Base-by-base conservation (phyloP, 2,329 filamentous ascomycete species). In the Penicillium sp. region DNA sequence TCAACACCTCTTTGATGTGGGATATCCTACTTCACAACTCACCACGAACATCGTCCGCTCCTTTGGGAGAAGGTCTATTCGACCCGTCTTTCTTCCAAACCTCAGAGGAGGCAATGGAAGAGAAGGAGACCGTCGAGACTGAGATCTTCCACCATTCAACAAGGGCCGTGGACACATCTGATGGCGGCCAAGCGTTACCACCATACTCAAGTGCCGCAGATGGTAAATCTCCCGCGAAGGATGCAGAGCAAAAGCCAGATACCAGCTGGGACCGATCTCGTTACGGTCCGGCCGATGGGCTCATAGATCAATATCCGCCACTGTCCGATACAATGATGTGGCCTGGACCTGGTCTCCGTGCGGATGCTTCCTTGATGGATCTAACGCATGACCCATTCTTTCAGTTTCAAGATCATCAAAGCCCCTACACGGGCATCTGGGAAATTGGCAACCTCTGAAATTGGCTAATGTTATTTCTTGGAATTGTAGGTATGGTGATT, bases 1-100 rank as follows among this genome's bases (percentile, higher is more conserved):
- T 70, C 36, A 65, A 70, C 29, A 68, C 65, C 6, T 55, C 58
- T 11, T 43, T 70, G 27, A 70, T 70, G 67, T 70, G 67, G 67
- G 64, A 68, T 22, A 68, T 70, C 46, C 61, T 70, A 29, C 58
- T 62, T 6, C 67, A 67, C 45, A 61, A 54, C n/a, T 56, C 58
- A 24, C 53, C 55, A 5, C 57, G 48, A 40, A 55, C 21, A n/a
- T 32, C 47, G 7, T 56, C 32, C 34, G 13, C 34, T n/a, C 34
- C 34, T 3, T 13, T 36, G 4, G 9, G 34, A 7, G 34, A 14
- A 2, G 34, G 34, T 7, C 13, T 36, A 2, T 36, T 36, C 13
- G 34, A 36, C 14, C 13, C 34, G n/a, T 36, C 34, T 3, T 36
- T 36, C 14, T 36, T 36, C 34, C 34, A 36, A 7, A 34, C 18